These are phyloP conservation scores for Lachancea sp. DNA, from an alignment of 805 yeast genomes.

Conservation along the genomic window DNA sequence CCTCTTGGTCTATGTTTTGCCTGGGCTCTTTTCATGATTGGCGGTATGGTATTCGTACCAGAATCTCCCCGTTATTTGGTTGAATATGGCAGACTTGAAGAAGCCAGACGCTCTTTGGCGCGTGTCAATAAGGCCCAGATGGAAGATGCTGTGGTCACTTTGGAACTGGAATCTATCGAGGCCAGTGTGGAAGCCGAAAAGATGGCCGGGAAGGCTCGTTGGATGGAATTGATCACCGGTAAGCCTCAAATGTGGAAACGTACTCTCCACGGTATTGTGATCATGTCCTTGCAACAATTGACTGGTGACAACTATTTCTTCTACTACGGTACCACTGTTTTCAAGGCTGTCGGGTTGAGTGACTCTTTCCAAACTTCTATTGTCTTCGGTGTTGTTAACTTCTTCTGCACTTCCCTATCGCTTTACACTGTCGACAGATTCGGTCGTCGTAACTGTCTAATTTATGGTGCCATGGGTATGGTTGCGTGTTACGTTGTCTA, in stretches of 20 bases:
- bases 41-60: conserved; percentile 49
- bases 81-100: conserved; percentile 49
- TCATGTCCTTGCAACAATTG: conserved; percentile 60
- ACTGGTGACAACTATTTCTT: conserved; percentile 63
- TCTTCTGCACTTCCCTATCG: conserved; percentile 48
- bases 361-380: conserved; percentile 56
- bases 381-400: conserved; percentile 52
- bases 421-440: conserved; percentile 45
- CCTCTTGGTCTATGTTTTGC: conserved; percentile 53
- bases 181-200: conserved; percentile 56
- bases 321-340: conserved; percentile 59
- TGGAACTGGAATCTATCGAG: conserved; percentile 51
- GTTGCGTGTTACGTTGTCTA: conserved; percentile 40
- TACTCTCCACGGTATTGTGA: conserved; percentile 47
- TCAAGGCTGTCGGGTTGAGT: conserved; percentile 51
- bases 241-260: conserved; percentile 51
- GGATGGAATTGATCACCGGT: conserved; percentile 62
- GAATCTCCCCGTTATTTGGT: conserved; percentile 67
- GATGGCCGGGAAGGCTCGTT: conserved; percentile 57
- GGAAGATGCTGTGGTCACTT: conserved; percentile 50
- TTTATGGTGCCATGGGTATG: conserved; percentile 46
- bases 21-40: conserved; percentile 37
- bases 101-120: conserved; percentile 54
- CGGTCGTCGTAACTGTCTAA: conserved; percentile 45
- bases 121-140: conserved; percentile 47